phyloP scores from a whole-genome alignment of 202 grass and related monocot genomes.

The Musa balbisiana region DNA sequence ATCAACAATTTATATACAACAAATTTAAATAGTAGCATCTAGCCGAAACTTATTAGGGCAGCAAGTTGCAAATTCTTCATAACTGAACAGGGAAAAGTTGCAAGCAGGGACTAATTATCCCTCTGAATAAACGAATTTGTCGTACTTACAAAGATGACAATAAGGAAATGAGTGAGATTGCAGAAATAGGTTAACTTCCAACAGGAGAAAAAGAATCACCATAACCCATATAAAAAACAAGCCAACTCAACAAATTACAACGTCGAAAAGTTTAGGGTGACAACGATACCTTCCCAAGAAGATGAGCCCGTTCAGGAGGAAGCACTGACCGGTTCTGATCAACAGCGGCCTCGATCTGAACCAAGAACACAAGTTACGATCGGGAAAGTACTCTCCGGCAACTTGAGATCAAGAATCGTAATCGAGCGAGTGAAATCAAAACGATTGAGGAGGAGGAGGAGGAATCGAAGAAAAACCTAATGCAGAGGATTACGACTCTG shows the following conservation, averaged over 20 bases:
- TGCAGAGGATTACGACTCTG: constrained; percentile 53
- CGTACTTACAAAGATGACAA: not conserved
- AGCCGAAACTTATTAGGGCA: not conserved
- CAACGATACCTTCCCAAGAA: constrained; percentile 72
- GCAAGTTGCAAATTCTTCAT: not conserved
- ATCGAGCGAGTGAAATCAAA: not conserved
- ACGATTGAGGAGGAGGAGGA: not conserved
- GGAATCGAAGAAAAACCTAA: constrained; percentile 34
- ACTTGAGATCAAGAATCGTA: not conserved
- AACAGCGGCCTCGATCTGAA: constrained; percentile 59
- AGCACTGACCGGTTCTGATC: constrained; percentile 78
- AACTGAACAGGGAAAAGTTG: not conserved
- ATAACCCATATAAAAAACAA: not conserved
- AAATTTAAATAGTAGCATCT: not conserved
- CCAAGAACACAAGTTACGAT: not conserved
- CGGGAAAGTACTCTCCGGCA: not conserved
- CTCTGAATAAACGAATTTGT: not conserved
- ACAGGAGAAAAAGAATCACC: not conserved
- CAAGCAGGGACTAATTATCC: not conserved
- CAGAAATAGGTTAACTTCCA: not conserved
- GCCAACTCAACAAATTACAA: constrained; percentile 8
- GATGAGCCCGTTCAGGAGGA: constrained; percentile 85
- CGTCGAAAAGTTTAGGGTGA: not conserved
- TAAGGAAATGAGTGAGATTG: not conserved
- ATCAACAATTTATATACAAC: not conserved